Evolutionary conservation across 768 basidiomycete genomes (phyloP).

Genomic region (Nevesoporus exiguus): DNA sequence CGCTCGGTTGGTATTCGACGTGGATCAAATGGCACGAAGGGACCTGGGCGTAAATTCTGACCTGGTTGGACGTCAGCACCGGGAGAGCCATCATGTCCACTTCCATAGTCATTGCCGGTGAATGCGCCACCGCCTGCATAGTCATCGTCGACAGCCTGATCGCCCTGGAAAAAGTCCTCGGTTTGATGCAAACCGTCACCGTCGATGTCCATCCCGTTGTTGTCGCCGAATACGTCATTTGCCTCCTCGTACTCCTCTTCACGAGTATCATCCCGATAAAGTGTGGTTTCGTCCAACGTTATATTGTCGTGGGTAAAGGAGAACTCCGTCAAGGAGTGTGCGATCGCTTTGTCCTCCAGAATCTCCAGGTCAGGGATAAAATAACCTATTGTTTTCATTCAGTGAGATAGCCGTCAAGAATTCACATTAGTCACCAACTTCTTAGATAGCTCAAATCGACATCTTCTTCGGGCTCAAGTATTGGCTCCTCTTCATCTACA

Average conservation of each 20-base stretch:
- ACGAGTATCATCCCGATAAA: slow-evolving; percentile 54
- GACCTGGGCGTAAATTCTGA: slow-evolving; percentile 40
- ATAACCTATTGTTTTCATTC: slow-evolving; percentile 40
- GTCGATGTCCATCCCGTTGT: slow-evolving; percentile 40
- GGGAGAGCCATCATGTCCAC: slow-evolving; percentile 41
- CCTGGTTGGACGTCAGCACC: slow-evolving; percentile 40
- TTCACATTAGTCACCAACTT: slow-evolving; percentile 38
- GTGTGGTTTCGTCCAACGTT: slow-evolving; percentile 58
- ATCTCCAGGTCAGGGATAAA: slow-evolving; percentile 70
- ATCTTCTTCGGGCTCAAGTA: slow-evolving; percentile 66
- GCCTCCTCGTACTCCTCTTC: slow-evolving; percentile 36
- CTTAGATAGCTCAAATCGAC: slow-evolving; percentile 64
- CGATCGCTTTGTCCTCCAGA: slow-evolving; percentile 70
- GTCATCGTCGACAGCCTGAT: slow-evolving; percentile 51
- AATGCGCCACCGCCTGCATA: slow-evolving; percentile 37
- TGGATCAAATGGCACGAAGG: slow-evolving; percentile 82
- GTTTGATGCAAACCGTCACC: slow-evolving; percentile 37
- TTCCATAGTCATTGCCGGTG: slow-evolving; percentile 42
- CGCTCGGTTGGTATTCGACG: slow-evolving; percentile 69
- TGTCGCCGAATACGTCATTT: slow-evolving; percentile 19
- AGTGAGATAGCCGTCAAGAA: slow-evolving; percentile 1
- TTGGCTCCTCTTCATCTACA: slow-evolving; percentile 62
- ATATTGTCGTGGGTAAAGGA: slow-evolving; percentile 69
- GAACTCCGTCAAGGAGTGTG: slow-evolving; percentile 77
- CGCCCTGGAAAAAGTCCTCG: slow-evolving; percentile 70